phyloP scores from a whole-genome alignment of 805 yeast species.

The Pichia cephalocereana region DNA sequence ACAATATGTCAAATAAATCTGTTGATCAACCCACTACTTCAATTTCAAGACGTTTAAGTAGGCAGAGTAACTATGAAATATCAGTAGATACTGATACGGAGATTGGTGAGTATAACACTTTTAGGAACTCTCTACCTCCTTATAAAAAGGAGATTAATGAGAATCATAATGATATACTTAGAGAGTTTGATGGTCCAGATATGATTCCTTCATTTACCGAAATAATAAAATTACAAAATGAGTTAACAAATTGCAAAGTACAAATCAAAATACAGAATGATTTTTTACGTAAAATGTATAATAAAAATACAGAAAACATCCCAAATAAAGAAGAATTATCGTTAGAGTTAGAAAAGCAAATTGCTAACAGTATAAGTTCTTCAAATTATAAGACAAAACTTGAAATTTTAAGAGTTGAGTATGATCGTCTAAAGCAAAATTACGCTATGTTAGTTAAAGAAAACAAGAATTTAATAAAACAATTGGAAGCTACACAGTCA shows the following conservation, averaged over 20 bases:
- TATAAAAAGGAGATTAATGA: too few relatives aligned
- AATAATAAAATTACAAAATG: slow-evolving; percentile 21
- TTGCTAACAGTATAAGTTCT: slow-evolving; percentile 4
- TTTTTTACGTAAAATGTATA: slow-evolving; percentile 18
- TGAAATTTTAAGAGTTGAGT: neutral
- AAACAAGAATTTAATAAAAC: slow-evolving; percentile 8
- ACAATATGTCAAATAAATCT: neutral
- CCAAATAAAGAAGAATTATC: slow-evolving; percentile 11
- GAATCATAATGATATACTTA: too few relatives aligned
- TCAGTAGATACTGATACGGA: neutral
- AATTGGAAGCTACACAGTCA: slow-evolving; percentile 7
- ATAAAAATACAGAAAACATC: neutral
- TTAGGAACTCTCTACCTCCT: neutral
- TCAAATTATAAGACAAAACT: slow-evolving; percentile 1
- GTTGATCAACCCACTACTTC: neutral
- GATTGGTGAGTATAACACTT: neutral
- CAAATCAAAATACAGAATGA: slow-evolving; percentile 26
- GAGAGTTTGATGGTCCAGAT: neutral
- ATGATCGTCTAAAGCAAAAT: slow-evolving; percentile 1
- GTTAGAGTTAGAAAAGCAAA: slow-evolving; percentile 10
- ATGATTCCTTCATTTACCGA: slow-evolving; percentile 9
- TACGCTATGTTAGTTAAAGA: neutral
- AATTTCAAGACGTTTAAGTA: slow-evolving; percentile 1
- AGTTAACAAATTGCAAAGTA: slow-evolving; percentile 26
- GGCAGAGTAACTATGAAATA: slow-evolving; percentile 2